Conservation (phyloP, 1,284 basidiomycete genomes). For the Cystobasidium pallidum region DNA sequence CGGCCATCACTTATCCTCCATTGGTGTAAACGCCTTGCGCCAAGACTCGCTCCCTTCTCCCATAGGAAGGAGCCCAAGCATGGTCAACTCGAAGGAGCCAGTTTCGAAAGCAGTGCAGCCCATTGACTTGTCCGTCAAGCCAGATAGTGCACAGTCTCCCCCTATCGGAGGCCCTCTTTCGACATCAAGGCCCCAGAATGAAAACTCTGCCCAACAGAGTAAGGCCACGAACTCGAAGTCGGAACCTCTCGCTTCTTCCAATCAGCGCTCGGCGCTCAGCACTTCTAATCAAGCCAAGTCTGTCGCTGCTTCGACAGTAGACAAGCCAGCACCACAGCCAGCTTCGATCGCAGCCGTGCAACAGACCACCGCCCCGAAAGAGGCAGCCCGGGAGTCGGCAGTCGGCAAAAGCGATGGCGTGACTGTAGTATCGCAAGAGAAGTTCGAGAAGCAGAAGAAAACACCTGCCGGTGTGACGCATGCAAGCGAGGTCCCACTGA, state of each 20-base stretch:
- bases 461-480: slow-evolving; percentile 10
- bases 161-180: neutral
- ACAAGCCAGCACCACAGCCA: neutral
- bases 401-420: slow-evolving; percentile 3
- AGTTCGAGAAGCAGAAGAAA: slow-evolving; percentile 40
- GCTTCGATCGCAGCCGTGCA: neutral
- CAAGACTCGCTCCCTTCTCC: slow-evolving; percentile 27
- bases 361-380: neutral
- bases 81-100: neutral
- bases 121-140: neutral
- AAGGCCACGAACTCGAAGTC: neutral
- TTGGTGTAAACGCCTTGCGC: neutral
- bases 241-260: neutral
- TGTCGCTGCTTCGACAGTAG: neutral
- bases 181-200: neutral
- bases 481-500: slow-evolving; percentile 41
- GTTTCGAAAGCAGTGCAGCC: slow-evolving; percentile 7
- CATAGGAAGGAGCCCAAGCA: slow-evolving; percentile 20
- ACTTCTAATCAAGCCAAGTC: neutral
- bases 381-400: slow-evolving; percentile 13
- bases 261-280: neutral
- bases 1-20: neutral
- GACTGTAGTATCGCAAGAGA: slow-evolving; percentile 17
- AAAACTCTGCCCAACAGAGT: neutral
- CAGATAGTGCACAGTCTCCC: neutral